phyloP scores from a whole-genome alignment of 1,284 basidiomycete genomes.

The Leccinum pachyderme region DNA sequence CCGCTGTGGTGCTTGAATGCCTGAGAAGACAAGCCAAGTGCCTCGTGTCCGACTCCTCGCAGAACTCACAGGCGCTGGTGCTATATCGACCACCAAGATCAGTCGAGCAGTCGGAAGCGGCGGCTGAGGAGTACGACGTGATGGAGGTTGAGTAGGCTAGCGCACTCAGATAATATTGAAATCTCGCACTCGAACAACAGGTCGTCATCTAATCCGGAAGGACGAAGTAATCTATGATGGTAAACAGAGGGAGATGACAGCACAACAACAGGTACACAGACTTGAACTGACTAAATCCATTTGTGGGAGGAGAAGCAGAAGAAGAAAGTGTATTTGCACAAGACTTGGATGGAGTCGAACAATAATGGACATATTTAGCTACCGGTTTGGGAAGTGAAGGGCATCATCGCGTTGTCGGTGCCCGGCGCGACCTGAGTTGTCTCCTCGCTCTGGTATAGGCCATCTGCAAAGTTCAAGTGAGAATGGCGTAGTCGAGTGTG shows the following conservation, averaged over 20 bases:
- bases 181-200: slow-evolving; percentile 14
- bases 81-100: slow-evolving; percentile 49
- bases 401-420: slow-evolving; percentile 46
- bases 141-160: slow-evolving; percentile 55
- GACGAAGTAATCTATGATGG: slow-evolving; percentile 23
- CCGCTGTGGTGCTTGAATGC: slow-evolving; percentile 47
- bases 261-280: slow-evolving; percentile 8
- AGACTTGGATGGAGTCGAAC: background rate
- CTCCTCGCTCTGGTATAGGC: slow-evolving; percentile 41
- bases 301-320: background rate
- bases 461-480: slow-evolving; percentile 44
- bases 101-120: background rate
- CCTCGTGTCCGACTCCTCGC: slow-evolving; percentile 20
- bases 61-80: slow-evolving; percentile 52
- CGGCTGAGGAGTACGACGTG: slow-evolving; percentile 42
- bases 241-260: slow-evolving; percentile 4
- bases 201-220: slow-evolving; percentile 20
- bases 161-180: slow-evolving; percentile 1
- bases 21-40: slow-evolving; percentile 34
- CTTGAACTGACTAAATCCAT: slow-evolving; percentile 12
- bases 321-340: slow-evolving; percentile 7
- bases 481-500: slow-evolving; percentile 65
- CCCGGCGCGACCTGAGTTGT: slow-evolving; percentile 28
- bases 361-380: slow-evolving; percentile 23
- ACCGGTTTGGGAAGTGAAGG: slow-evolving; percentile 41